Evolutionary conservation across 768 basidiomycete species (phyloP), one percentile per base, ranked within the genome.

Genomic region (Hydnomerulius pinastri): DNA sequence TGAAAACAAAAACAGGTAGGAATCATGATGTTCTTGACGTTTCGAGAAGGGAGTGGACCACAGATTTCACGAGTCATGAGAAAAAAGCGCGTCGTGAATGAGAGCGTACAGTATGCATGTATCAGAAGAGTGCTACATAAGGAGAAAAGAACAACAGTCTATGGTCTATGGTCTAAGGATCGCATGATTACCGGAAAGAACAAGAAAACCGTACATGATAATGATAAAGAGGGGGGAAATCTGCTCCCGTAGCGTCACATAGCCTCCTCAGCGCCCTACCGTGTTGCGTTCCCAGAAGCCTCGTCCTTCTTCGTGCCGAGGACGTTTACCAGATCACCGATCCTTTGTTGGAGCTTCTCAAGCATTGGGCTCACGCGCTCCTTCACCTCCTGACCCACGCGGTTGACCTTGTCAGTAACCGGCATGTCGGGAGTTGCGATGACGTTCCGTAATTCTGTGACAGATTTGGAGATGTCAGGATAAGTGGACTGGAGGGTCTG

Each of bases 331-430:
- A 68, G 48, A 4, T 68, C 68, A 7, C 58, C 33, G 15, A 80
- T 65, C 13, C 71, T 68, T 50, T 75, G 75, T 49, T 70, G 69
- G 21, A 81, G 59, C 12, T 69, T 71, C 29, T 85, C 83, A 12
- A 90, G 73, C 44, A 87, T 63, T 17, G 87, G 88, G 23, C 72
- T 71, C 20, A 89, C 79, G 28, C 79, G 78, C 21, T 79, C 77
- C 59, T 74, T 78, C 21, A 90, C 83, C 46, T 86, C 81, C 45
- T 74, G 69, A 20, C 74, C 66, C 17, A 89, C 71, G 50, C 78
- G 79, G 40, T 67, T 57, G 15, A 82, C 77, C 73, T 87, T 90
- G 49, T 87, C 87, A 37, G 78, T 75, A 3, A 87, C 52, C 0
- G 86, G 75, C 15, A 83, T 60, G 45, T 86, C 77, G 48, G 81